Conservation (phyloP, 2,329 filamentous ascomycete species). For the Sphaerostilbella broomeana region DNA sequence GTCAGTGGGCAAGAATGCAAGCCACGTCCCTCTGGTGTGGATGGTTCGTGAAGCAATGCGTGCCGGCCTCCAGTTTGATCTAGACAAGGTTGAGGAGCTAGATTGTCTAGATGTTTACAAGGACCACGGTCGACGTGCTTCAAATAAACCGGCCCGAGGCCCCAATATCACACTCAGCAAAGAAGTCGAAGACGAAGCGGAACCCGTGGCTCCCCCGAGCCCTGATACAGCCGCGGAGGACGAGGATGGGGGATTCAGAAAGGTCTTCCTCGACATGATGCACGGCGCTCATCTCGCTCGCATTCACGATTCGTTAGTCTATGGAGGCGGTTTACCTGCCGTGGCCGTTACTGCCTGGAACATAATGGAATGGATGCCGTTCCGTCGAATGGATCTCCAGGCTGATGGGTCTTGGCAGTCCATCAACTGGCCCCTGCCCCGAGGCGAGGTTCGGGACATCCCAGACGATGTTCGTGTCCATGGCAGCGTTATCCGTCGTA, state of each 20-base stretch:
- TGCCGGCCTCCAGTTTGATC: conserved; percentile 65
- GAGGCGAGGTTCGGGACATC: conserved; percentile 71
- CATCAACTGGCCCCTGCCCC: conserved; percentile 72
- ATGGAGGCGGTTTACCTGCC: conserved; percentile 49
- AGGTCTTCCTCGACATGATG: conserved; percentile 51
- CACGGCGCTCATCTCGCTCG: conserved; percentile 46
- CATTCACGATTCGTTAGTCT: conserved; percentile 67
- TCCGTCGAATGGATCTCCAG: conserved; percentile 72
- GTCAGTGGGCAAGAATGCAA: conserved; percentile 52
- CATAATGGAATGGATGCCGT: conserved; percentile 75
- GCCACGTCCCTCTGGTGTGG: conserved; percentile 63
- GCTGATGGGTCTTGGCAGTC: conserved; percentile 69
- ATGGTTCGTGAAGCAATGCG: conserved; percentile 55
- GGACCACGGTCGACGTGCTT: conserved; percentile 3
- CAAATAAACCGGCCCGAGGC: conserved; percentile 2
- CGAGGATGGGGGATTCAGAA: conserved; percentile 16
- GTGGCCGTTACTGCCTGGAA: conserved; percentile 62
- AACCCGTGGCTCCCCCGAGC: conserved; percentile 15
- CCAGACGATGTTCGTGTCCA: conserved; percentile 65
- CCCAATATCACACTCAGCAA: conserved; percentile 19
- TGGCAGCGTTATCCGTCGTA: conserved; percentile 64
- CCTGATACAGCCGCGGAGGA: conserved; percentile 19
- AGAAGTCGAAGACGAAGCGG: conserved; percentile 10
- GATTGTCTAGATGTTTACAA: conserved; percentile 40
- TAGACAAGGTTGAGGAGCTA: conserved; percentile 59